phyloP scores from a whole-genome alignment of 2,329 filamentous ascomycete genomes.

The Cercospora sesami region DNA sequence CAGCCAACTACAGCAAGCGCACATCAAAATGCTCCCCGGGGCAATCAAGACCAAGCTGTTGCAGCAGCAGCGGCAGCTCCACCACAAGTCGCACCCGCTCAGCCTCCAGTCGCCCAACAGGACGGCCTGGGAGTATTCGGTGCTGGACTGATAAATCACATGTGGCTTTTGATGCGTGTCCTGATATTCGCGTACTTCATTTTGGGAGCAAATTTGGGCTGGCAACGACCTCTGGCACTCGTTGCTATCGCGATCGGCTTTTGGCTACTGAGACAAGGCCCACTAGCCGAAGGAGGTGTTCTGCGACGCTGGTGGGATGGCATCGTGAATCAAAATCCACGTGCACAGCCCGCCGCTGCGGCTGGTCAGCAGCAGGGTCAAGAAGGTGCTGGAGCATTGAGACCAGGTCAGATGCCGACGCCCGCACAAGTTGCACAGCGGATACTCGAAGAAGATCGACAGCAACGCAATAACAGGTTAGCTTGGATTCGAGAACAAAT shows the following conservation, averaged over 20 bases:
- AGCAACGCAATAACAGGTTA: constrained; percentile 26
- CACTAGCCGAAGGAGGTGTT: constrained; percentile 43
- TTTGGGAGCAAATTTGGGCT: constrained; percentile 49
- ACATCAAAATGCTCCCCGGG: constrained; percentile 4
- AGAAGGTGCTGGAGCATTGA: constrained; percentile 12
- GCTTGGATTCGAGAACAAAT: constrained; percentile 40
- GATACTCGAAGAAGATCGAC: constrained; percentile 37
- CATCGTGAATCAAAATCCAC: constrained; percentile 38
- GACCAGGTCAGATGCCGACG: constrained; percentile 37
- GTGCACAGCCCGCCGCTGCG: constrained; percentile 15
- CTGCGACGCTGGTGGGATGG: constrained; percentile 49
- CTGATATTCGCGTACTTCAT: constrained; percentile 62
- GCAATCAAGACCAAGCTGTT: constrained; percentile 18
- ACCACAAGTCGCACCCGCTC: constrained; percentile 17
- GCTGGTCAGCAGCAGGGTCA: constrained; percentile 16
- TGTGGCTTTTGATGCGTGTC: constrained; percentile 60
- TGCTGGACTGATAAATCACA: constrained; percentile 42
- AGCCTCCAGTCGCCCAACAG: constrained; percentile 19
- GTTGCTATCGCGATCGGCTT: constrained; percentile 43
- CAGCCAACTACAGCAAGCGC: constrained; percentile 1
- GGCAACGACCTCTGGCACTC: constrained; percentile 46
- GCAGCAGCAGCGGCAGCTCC: constrained; percentile 26
- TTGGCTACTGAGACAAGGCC: constrained; percentile 45
- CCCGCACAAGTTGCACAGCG: constrained; percentile 47
- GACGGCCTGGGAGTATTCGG: constrained; percentile 32